Evolutionary conservation across 176 grass and related monocot species (phyloP), one percentile per base, ranked within the genome.

Genomic region (Tillandsia fasciculata): DNA sequence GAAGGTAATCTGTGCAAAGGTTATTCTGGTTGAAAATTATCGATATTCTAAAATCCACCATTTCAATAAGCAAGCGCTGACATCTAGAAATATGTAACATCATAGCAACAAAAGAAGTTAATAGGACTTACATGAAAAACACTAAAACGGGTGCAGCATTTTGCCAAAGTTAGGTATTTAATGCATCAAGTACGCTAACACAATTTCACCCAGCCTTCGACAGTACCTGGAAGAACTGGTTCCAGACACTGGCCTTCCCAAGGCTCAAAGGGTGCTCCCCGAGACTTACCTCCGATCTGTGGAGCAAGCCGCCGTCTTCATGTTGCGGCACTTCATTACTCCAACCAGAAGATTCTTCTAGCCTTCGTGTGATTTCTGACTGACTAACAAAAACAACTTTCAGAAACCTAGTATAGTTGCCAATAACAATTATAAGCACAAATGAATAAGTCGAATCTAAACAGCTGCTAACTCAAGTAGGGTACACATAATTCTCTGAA

Each of bases 261-360:
- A 87, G 76, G 79, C 88, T 92, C 77, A 96, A 74, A 64, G 92
- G 88, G 77, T 96, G 92, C 67, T 96, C 88, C 63, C 71, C 83
- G 69, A 71, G 73, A 22, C 70, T 74, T 71, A 87, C 79, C 26
- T 81, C 72, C 28, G 83, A 91, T 76, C 92, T 86, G 48, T 72
- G 64, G 57, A 96, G 79, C 57, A 78, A 64, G 18, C 76, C 86
- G 71, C 68, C 82, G 33, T 50, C 50, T 51, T 26, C 77, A 71
- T 70, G 27, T 63, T 63, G 81, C 74, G 42, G 49, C 42, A 68
- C 70, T 59, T 61, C 67, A 15, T 50, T 66, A 22, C 2, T 49
- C 3, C 29, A 58, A 6, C 63, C 69, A 87, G 63, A 64, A 11
- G 70, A 70, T 84, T 85, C 71, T 73, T 76, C 76, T 48, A 79